Base-by-base conservation (phyloP, 257 asterid species). In the Pogostemon cablin region DNA sequence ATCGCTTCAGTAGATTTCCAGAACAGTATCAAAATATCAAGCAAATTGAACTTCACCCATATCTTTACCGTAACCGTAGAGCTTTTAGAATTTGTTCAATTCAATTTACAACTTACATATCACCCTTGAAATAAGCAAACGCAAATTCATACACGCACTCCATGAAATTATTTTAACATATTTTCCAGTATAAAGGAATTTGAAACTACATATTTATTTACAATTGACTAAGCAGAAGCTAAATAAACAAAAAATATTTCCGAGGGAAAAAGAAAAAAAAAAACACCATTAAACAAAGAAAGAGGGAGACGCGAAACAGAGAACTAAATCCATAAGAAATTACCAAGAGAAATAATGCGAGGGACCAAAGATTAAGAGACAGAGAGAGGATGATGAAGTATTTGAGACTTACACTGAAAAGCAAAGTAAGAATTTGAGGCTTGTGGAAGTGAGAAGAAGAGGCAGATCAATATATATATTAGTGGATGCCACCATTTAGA, bases 151-250 rank as follows among this genome's bases (percentile, higher is more conserved):
- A 40, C 7, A 49, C 5, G 12, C 1, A 43, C 52, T 47, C 47
- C 6, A 65, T 66, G 34, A 66, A 9, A 42, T 59, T 38, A 47
- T 63, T 12, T 10, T 57, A 42, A 42, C 25, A 8, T 32, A 25
- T 56, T 3, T 10, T 17, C 58, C 9, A 6, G 41, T 8, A 20
- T 43, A 7, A 40, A 0, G 53, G 11, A 49, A 17, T 8, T 15
- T 12, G n/a, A 56, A 12, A 10, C 17, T 38, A 47, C 17, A 20
- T 35, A 62, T 0, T 15, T 17, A 10, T 32, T 49, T 15, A 40
- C 40, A 52, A 34, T 6, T 9, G 56, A 46, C 44, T 47, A 3
- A 7, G 39, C 39, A 35, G 61, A 67, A 77, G 58, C 67, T 43
- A 41, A 72, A 68, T 34, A 2, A 41, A 35, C 38, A 59, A 60